These are phyloP conservation scores for Botrytis fragariae DNA, from an alignment of 2,329 filamentous ascomycete species.

Conservation along the genomic window DNA sequence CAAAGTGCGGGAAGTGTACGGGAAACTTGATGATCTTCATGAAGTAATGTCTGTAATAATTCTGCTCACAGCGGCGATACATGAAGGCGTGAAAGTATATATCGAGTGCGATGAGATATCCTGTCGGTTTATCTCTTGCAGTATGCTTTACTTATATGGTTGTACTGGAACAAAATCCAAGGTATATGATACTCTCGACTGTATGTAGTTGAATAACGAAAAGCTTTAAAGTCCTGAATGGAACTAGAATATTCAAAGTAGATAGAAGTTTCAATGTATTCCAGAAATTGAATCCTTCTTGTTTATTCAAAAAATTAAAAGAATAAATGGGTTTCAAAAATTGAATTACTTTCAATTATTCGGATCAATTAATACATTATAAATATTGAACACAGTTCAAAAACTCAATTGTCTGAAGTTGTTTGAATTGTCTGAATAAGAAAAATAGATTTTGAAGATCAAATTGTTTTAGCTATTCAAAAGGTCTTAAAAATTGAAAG, in stretches of 20 bases:
- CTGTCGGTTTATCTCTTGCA: no score
- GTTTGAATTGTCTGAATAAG: background rate
- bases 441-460: background rate
- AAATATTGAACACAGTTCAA: background rate
- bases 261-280: background rate
- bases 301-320: background rate
- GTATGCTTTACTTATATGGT: no score
- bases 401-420: background rate
- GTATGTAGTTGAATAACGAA: background rate
- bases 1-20: no score
- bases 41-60: no score
- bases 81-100: no score
- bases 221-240: background rate
- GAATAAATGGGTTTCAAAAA: background rate
- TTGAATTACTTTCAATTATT: background rate
- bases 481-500: background rate
- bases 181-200: background rate
- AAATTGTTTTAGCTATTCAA: background rate
- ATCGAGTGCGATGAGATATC: no score
- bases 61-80: no score
- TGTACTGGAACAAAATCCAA: background rate
- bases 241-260: background rate
- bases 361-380: no score
- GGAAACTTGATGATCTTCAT: no score
- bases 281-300: rapidly evolving